These are phyloP conservation scores for Penicillium atrosanguineum DNA, from an alignment of 495 filamentous ascomycete species.

Conservation along the genomic window DNA sequence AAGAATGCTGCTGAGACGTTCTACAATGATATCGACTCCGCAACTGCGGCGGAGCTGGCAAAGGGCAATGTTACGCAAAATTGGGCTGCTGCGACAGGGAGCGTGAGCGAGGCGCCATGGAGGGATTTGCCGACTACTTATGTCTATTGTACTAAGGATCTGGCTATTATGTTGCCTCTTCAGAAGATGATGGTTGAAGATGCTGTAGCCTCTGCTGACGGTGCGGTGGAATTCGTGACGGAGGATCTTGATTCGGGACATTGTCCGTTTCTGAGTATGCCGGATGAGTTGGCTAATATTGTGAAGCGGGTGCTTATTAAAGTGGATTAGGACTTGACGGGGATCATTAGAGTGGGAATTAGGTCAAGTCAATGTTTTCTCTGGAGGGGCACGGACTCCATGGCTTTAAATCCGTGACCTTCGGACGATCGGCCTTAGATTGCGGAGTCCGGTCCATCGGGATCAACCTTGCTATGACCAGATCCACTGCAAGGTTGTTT, in stretches of 20 bases:
- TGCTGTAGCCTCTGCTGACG: not conserved
- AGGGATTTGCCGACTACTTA: conserved; percentile 11
- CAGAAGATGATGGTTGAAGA: conserved; percentile 12
- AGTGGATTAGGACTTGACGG: no score
- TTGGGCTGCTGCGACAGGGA: not conserved
- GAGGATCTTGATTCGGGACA: conserved; percentile 11
- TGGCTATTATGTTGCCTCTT: conserved; percentile 5
- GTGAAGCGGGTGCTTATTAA: no score
- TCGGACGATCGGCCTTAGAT: no score
- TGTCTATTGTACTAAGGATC: conserved; percentile 5
- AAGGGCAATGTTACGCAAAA: conserved; percentile 12
- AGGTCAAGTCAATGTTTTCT: no score
- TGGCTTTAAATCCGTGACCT: no score
- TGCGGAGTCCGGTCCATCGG: no score
- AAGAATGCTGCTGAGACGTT: conserved; percentile 12
- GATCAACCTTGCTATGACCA: no score
- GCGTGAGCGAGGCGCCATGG: conserved; percentile 1
- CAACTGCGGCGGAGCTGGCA: conserved; percentile 5
- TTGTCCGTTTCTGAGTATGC: conserved; percentile 14
- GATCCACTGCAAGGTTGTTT: no score
- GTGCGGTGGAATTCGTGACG: not conserved
- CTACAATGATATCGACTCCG: conserved; percentile 9
- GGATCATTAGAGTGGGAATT: no score
- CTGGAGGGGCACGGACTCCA: no score
- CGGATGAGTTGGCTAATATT: not conserved